phyloP scores from a whole-genome alignment of 169 alveolate genomes.

The Plasmodium cynomolgi region DNA sequence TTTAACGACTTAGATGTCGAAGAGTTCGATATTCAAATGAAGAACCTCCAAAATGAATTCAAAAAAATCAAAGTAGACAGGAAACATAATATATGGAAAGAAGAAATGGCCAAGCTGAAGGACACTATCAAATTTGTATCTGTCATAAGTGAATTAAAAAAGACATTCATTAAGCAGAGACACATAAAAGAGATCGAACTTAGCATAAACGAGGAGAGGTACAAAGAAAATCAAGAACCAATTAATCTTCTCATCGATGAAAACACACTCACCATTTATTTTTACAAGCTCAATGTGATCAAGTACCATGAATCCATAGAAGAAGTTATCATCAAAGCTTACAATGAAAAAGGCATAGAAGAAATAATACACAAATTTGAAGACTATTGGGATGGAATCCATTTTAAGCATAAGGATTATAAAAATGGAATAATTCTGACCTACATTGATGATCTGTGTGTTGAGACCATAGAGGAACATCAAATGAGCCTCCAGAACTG shows the following conservation, averaged over 20 bases:
- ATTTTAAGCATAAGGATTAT: constrained; percentile 68
- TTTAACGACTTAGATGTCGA: constrained; percentile 61
- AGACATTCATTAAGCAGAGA: constrained; percentile 41
- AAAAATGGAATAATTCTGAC: constrained; percentile 90
- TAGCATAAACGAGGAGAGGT: constrained; percentile 55
- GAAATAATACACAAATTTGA: constrained; percentile 54
- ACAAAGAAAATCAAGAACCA: constrained; percentile 37
- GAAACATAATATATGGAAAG: constrained; percentile 62
- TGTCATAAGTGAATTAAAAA: constrained; percentile 52
- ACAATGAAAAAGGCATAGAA: constrained; percentile 52
- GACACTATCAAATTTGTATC: constrained; percentile 51
- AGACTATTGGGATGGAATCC: constrained; percentile 46
- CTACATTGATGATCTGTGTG: constrained; percentile 93
- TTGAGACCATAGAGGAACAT: constrained; percentile 96
- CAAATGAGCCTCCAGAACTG: constrained; percentile 94
- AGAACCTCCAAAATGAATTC: constrained; percentile 51
- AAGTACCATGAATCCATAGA: constrained; percentile 60
- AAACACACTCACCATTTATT: constrained; percentile 34
- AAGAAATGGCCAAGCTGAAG: constrained; percentile 51
- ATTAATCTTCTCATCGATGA: constrained; percentile 47
- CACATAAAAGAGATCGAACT: constrained; percentile 67
- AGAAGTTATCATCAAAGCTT: constrained; percentile 68
- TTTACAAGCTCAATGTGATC: constrained; percentile 51
- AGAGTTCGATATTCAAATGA: constrained; percentile 52
- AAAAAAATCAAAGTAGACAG: constrained; percentile 62